Percentiles rank a stretch among this genome's conserved stretches.
Conservation (phyloP, 2,329 filamentous ascomycete species). For the Tolypocladium album region DNA sequence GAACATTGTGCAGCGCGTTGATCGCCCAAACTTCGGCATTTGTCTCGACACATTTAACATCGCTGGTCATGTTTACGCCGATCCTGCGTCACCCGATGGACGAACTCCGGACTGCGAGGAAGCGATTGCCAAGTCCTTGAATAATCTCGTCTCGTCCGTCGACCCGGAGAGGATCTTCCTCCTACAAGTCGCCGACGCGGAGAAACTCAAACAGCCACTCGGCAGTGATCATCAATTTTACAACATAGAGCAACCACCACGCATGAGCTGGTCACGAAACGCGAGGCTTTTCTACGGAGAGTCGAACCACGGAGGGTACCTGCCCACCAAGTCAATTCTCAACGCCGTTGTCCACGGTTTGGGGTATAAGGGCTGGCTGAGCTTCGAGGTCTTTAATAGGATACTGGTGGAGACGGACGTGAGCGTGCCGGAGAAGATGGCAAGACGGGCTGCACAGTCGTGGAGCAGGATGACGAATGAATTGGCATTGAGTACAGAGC, state of each 20-base stretch:
- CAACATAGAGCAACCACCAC: conserved; percentile 21
- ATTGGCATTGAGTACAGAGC: conserved; percentile 8
- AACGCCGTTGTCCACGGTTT: conserved; percentile 51
- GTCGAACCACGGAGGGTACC: conserved; percentile 49
- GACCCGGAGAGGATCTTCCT: conserved; percentile 61
- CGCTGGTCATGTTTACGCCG: conserved; percentile 58
- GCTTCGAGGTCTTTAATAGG: conserved; percentile 55
- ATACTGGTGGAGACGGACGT: conserved; percentile 38
- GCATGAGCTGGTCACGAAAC: conserved; percentile 73
- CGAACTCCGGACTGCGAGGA: conserved; percentile 42
- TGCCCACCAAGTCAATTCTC: conserved; percentile 54
- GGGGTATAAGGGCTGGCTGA: conserved; percentile 59
- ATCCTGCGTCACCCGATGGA: conserved; percentile 45
- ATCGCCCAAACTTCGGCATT: conserved; percentile 62
- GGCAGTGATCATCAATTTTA: conserved; percentile 31
- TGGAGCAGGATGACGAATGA: conserved; percentile 33
- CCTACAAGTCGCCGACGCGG: conserved; percentile 67
- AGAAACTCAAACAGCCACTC: conserved; percentile 49
- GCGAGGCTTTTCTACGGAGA: conserved; percentile 51
- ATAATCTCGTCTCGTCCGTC: conserved; percentile 40
- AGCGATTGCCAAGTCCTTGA: conserved; percentile 42
- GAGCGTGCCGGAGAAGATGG: conserved; percentile 50
- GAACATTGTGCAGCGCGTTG: conserved; percentile 54
- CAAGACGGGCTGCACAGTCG: conserved; percentile 40
- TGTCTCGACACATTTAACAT: conserved; percentile 76